Base-by-base conservation (phyloP, 805 yeast genomes). In the Sungouiella blattae region DNA sequence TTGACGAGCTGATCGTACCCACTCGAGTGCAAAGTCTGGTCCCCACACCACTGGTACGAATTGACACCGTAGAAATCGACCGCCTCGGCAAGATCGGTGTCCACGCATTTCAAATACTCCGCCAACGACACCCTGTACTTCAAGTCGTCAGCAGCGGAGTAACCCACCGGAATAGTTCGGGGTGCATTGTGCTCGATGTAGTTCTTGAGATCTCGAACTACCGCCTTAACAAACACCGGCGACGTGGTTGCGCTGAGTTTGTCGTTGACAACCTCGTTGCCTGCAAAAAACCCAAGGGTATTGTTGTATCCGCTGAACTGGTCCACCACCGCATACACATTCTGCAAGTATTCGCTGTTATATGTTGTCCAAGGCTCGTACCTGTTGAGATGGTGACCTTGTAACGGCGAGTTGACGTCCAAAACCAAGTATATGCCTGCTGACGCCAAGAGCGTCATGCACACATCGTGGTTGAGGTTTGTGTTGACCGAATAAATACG, bases 101-200 rank as follows among this genome's bases (percentile, higher is more conserved):
- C 78, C 16, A 78, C 73, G 51, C 97, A 89, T 49, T 83, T 91
- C 37, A 91, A 70, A 55, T 85, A 91, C 38, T 78, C 73, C 0
- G 96, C 83, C 31, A 89, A 69, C 0, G 96, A 74, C 6, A 76
- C 74, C 50, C 98, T 70, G 59, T 76, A 89, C 33, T 70, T 61
- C 40, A 89, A 69, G 52, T 89, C 97, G 61, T 91, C 98, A 1
- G 97, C 98, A 0, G 98, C 97, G 0, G 97, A 87, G 57, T 91
- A 91, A 0, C 98, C 98, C 24, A 91, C 86, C 0, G 98, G 98
- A 12, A 91, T 75, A 11, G 52, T 51, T 36, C 98, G 71, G 1
- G 78, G 73, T 3, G 78, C 60, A 49, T 86, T 76, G 18, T 55
- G 49, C 6, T 62, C 55, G 41, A 87, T 79, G 54, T 83, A 91